Evolutionary conservation across 768 basidiomycete genomes (phyloP).

Genomic region (Leccinum fibrillosum): DNA sequence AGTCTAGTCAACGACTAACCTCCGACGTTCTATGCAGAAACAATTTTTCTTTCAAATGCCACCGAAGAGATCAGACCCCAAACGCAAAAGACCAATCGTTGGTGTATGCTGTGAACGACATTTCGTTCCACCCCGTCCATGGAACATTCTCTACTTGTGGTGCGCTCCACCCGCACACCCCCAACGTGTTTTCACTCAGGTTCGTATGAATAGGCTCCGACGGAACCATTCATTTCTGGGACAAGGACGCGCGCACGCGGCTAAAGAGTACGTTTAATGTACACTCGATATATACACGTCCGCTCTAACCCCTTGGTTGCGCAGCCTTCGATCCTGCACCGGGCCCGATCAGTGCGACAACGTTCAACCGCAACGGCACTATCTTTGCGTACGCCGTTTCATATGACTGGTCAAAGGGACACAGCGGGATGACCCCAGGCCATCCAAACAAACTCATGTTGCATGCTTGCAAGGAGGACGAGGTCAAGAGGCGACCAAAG

Average conservation of each 20-base stretch:
- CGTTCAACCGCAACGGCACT: slow-evolving; percentile 84
- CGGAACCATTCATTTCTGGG: slow-evolving; percentile 91
- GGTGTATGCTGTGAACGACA: slow-evolving; percentile 83
- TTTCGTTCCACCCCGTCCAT: slow-evolving; percentile 80
- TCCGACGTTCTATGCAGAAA: slow-evolving; percentile 36
- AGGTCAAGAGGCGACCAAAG: slow-evolving; percentile 64
- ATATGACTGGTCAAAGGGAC: slow-evolving; percentile 94
- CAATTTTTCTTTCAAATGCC: slow-evolving; percentile 90
- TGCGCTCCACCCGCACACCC: slow-evolving; percentile 26
- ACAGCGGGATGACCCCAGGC: slow-evolving; percentile 73
- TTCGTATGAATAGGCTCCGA: slow-evolving; percentile 55
- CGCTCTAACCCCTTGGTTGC: slow-evolving; percentile 3
- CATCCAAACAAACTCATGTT: slow-evolving; percentile 78
- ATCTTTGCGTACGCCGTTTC: slow-evolving; percentile 92
- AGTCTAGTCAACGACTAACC: background rate
- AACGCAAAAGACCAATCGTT: slow-evolving; percentile 61
- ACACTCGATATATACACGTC: background rate
- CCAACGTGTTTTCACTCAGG: slow-evolving; percentile 20
- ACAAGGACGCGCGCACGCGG: slow-evolving; percentile 88
- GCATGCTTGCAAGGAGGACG: slow-evolving; percentile 84
- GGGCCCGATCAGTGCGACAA: slow-evolving; percentile 74
- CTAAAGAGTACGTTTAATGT: slow-evolving; percentile 66
- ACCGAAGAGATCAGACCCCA: slow-evolving; percentile 56
- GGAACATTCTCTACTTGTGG: slow-evolving; percentile 86
- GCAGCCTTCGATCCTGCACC: slow-evolving; percentile 70